Evolutionary conservation across 169 alveolate species (phyloP).

Genomic region (Cardiosporidium cionae): DNA sequence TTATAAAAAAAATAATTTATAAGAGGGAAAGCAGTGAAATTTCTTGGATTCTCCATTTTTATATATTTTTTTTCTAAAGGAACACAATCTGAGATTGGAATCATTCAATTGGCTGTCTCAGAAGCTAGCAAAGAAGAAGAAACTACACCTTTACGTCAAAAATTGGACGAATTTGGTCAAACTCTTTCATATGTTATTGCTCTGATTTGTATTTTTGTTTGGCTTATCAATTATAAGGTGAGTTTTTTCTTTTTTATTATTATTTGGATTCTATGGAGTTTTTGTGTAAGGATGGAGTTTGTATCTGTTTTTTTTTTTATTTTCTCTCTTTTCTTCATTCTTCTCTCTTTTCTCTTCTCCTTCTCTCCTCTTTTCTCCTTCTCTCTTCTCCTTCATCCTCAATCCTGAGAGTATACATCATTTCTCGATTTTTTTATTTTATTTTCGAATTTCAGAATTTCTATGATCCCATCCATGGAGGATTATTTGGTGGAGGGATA

Average conservation of each 20-base stretch:
- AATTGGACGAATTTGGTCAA: constrained; percentile 89
- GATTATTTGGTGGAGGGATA: constrained; percentile 85
- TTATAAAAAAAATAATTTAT: too few relatives aligned
- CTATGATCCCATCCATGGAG: constrained; percentile 93
- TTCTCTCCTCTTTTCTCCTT: neutral
- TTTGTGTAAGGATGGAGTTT: neutral
- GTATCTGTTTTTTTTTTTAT: neutral
- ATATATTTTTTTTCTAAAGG: too few relatives aligned
- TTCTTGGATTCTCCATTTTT: too few relatives aligned
- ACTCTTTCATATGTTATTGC: constrained; percentile 81
- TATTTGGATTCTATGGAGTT: neutral
- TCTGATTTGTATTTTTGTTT: constrained; percentile 84
- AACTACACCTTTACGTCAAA: constrained; percentile 91
- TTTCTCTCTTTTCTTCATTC: neutral
- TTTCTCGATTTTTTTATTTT: constrained; percentile 13
- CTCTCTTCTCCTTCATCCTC: neutral
- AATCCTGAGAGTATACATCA: neutral
- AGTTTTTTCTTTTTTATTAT: neutral
- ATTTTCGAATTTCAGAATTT: constrained; percentile 57
- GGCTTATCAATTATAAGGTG: constrained; percentile 86
- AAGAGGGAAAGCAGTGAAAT: too few relatives aligned
- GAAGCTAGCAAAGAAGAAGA: constrained; percentile 88
- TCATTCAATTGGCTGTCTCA: constrained; percentile 86
- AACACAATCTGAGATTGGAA: constrained; percentile 96
- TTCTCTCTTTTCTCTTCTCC: neutral